A percentile compares a stretch with the other conserved stretches of the same genome.
These are phyloP conservation scores for Porodaedalea pini DNA, from an alignment of 1,284 basidiomycete species.

Conservation along the genomic window DNA sequence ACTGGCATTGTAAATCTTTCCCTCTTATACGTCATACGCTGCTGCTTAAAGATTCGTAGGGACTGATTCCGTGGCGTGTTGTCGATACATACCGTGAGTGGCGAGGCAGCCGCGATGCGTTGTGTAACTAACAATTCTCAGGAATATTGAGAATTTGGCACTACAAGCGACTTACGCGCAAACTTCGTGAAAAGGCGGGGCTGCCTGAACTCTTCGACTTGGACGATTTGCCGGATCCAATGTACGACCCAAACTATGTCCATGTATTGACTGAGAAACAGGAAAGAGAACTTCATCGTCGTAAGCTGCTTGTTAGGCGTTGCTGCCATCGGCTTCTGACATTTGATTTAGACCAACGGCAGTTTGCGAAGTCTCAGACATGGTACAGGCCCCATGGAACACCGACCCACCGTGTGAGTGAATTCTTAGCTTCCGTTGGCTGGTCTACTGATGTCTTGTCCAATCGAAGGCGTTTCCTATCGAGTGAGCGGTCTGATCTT, in stretches of 20 bases:
- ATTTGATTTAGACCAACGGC: slow-evolving; percentile 51
- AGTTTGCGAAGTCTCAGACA: slow-evolving; percentile 68
- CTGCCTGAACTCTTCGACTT: slow-evolving; percentile 66
- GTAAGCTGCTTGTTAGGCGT: slow-evolving; percentile 36
- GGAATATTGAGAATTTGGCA: slow-evolving; percentile 74
- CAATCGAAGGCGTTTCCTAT: slow-evolving; percentile 72
- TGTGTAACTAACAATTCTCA: slow-evolving; percentile 27
- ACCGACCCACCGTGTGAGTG: slow-evolving; percentile 69
- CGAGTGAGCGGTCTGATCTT: slow-evolving; percentile 40
- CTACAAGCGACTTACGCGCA: slow-evolving; percentile 57
- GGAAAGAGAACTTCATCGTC: slow-evolving; percentile 63
- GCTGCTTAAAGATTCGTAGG: slow-evolving; percentile 26
- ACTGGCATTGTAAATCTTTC: slow-evolving; percentile 44
- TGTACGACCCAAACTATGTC: slow-evolving; percentile 69
- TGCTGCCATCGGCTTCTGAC: background rate
- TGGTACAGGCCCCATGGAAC: slow-evolving; percentile 90
- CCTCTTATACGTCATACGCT: slow-evolving; percentile 24
- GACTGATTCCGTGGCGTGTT: slow-evolving; percentile 69
- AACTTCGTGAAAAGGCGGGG: slow-evolving; percentile 54
- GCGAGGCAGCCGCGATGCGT: background rate
- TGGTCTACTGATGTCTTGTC: background rate
- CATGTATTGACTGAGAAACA: slow-evolving; percentile 73
- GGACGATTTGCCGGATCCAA: slow-evolving; percentile 77
- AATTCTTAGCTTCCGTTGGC: too few species aligned
- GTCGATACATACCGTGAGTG: slow-evolving; percentile 75